Evolutionary conservation across 73 alveolate species (phyloP).

Genomic region (Stentor coeruleus): DNA sequence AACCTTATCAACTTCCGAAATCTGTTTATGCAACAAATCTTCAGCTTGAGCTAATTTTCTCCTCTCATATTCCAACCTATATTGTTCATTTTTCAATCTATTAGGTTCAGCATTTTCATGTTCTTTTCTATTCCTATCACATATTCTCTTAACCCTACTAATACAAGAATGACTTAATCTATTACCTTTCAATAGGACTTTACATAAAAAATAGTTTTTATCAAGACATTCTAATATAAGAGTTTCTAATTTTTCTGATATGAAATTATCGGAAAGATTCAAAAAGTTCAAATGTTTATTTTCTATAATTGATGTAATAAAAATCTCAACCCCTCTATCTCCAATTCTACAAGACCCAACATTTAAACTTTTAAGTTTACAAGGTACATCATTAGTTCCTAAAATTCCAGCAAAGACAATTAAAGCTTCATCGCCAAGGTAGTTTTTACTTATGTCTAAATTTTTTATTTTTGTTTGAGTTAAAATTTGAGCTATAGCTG

Average conservation of each 20-base stretch:
- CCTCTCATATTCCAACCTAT: conserved; percentile 87
- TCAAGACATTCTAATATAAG: conserved; percentile 84
- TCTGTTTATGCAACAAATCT: conserved; percentile 64
- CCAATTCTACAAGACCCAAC: conserved; percentile 39
- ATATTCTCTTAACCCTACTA: conserved; percentile 72
- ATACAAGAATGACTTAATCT: conserved; percentile 90
- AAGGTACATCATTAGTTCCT: conserved; percentile 46
- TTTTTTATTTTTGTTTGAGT: conserved; percentile 65
- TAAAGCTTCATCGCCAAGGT: conserved; percentile 91
- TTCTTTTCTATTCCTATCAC: conserved; percentile 66
- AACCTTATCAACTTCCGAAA: conserved; percentile 72
- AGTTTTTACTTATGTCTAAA: conserved; percentile 78
- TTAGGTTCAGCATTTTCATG: conserved; percentile 88
- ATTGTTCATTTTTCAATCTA: conserved; percentile 84
- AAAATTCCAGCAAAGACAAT: conserved; percentile 80
- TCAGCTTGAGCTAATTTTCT: conserved; percentile 84
- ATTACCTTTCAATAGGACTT: conserved; percentile 83
- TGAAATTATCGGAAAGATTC: conserved; percentile 90
- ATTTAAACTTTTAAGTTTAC: conserved; percentile 26
- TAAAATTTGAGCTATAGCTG: conserved; percentile 83
- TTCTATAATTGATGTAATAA: conserved; percentile 48
- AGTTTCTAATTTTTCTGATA: conserved; percentile 90
- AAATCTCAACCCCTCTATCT: conserved; percentile 51
- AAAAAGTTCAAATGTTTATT: conserved; percentile 73
- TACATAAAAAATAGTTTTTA: conserved; percentile 76